These are phyloP conservation scores for Melianthus villosus DNA, from an alignment of 441 rosid species.

Conservation along the genomic window DNA sequence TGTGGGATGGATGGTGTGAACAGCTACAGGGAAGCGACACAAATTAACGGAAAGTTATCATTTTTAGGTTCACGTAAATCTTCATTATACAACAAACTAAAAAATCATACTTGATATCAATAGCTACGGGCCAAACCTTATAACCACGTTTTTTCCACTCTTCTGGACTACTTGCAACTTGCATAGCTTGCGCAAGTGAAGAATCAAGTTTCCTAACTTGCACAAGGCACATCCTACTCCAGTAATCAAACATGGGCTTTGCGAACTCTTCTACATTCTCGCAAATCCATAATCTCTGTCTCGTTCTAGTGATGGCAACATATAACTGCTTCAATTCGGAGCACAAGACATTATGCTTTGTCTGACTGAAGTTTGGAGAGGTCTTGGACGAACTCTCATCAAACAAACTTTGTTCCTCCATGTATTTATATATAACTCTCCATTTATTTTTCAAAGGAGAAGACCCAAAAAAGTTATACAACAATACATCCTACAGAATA, in stretches of 20 bases:
- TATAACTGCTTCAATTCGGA: conserved; percentile 47
- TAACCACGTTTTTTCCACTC: conserved; percentile 36
- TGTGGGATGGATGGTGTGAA: neutral
- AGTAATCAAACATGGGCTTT: conserved; percentile 27
- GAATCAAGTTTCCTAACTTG: conserved; percentile 23
- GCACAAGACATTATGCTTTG: conserved; percentile 27
- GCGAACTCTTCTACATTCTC: conserved; percentile 22
- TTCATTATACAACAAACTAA: too few relatives aligned
- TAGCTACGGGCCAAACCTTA: conserved; percentile 22
- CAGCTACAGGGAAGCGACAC: neutral
- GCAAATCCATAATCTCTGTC: conserved; percentile 37
- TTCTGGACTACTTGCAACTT: conserved; percentile 30
- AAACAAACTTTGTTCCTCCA: conserved; percentile 25
- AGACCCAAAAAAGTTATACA: conserved; percentile 35
- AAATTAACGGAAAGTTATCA: too few relatives aligned
- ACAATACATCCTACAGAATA: conserved; percentile 27
- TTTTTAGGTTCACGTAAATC: too few relatives aligned
- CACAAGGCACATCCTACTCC: conserved; percentile 27
- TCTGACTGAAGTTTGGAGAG: conserved; percentile 18
- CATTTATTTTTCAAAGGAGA: conserved; percentile 31
- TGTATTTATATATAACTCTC: conserved; percentile 32
- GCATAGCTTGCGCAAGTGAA: conserved; percentile 26
- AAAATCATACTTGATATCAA: too few relatives aligned
- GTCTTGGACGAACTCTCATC: conserved; percentile 9
- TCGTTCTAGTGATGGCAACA: conserved; percentile 41